Base-by-base conservation (phyloP, 495 filamentous ascomycete genomes). In the Aspergillus heteromorphus region DNA sequence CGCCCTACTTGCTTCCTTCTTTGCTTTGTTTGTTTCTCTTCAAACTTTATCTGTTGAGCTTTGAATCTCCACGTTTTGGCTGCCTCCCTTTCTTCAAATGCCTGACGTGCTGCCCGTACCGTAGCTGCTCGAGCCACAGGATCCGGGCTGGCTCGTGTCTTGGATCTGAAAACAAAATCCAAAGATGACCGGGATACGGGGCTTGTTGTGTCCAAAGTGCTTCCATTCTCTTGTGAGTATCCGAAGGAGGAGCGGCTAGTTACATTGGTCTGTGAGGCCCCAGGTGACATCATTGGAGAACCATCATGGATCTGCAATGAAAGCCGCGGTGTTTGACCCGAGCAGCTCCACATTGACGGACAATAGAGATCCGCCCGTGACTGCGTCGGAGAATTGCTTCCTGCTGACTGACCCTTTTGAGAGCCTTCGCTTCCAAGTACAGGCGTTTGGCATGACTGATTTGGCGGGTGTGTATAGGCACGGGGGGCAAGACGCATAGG, bases 401-500 rank as follows among this genome's bases (percentile, higher is more conserved):
- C 68, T 2, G 51, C 34, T 5, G 63, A 63, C 51, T 65, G 63
- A 47, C 48, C 70, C 38, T 73, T 75, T 7, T 63, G 59, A 13
- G 66, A 66, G n/a, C 68, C 61, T 20, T 80, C 79, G 56, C 74
- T 78, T 31, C 75, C 77, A 42, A 67, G 66, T 29, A 70, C 58
- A 1, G 80, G 82, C 4, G 67, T 71, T 29, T 80, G 72, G 52
- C 73, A 75, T 0, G 82, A 84, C 19, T 75, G 74, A 29, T 71
- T 69, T 10, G 77, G 61, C n/a, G 82, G 76, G 23, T 80, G 78
- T 2, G 79, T 83, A 62, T 80, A 83, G 11, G 74, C 69, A 30
- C 77, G 71, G 16, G 81, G 79, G 8, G 77, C 80, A 55, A 83
- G 83, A 29, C 80, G 79, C 79, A 84, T 78, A 2, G 82, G 79